Evolutionary conservation across 2,329 filamentous ascomycete genomes (phyloP), one percentile per base, ranked within the genome.

Genomic region (Claviceps pusilla): DNA sequence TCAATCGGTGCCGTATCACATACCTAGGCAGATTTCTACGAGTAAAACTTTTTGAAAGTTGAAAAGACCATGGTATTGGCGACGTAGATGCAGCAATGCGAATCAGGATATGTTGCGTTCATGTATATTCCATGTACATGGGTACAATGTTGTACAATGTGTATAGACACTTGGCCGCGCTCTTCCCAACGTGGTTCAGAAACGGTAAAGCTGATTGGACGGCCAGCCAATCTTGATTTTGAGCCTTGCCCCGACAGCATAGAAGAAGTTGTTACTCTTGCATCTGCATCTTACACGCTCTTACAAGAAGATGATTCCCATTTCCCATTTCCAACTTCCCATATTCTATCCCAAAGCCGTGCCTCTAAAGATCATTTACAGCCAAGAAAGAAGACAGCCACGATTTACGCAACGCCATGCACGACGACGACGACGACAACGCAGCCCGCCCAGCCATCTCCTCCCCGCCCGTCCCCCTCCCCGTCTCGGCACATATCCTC

Each of bases 401-500:
- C 7, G 6, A 12, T 33, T 37, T 11, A 37, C 35, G 35, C 35
- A 41, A 4, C 12, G 37, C 37, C 37, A 41, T 41, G 37, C 4
- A 41, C 37, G 7, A 41, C 4, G 4, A 41, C 37, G 37, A 41
- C 12, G 4, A 16, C 37, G 37, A 6, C 37, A 16, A 4, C 37
- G 5, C 35, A 12, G 9, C 28, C 11, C 24, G 24, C 45, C 24
- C 7, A 9, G 14, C 24, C 14, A 29, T 24, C 19, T 9, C 43
- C 19, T 11, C 43, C 43, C 19, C 43, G 19, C 10, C 43, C 64
- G 66, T 60, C 6, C 61, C 70, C 45, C 69, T 71, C 33, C 78
- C 75, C 19, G 64, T 74, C 11, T 68, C 75, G 4, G 76, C 73
- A 16, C 66, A 68, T 4, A 62, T 66, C 3, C 66, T 78, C 6